Percentiles rank a stretch among this genome's conserved stretches.
These are phyloP conservation scores for Puccinia triticina DNA, from an alignment of 1,284 basidiomycete genomes.

Conservation along the genomic window DNA sequence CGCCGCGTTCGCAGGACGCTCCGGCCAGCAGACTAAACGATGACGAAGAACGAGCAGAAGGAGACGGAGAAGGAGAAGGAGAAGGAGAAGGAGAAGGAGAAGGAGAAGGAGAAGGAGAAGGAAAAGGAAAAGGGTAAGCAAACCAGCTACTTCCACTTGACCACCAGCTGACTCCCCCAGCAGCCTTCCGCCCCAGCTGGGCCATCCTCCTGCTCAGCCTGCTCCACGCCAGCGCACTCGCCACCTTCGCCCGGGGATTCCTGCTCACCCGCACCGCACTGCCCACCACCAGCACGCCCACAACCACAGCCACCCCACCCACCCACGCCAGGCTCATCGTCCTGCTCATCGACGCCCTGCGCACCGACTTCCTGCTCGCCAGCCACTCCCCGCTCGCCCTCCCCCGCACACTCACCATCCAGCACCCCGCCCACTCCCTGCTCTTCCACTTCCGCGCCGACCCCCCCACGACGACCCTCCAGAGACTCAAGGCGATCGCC, in stretches of 20 bases:
- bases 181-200: too few species aligned
- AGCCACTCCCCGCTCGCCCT: constrained; percentile 70
- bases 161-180: too few species aligned
- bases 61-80: too few species aligned
- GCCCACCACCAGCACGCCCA: neutral
- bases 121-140: too few species aligned
- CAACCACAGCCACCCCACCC: constrained; percentile 59
- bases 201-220: constrained; percentile 65
- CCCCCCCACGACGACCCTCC: constrained; percentile 92
- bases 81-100: too few species aligned
- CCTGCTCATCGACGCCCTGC: constrained; percentile 86
- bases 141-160: too few species aligned
- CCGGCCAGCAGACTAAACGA: too few species aligned
- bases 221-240: constrained; percentile 64
- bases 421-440: constrained; percentile 72
- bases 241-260: constrained; percentile 79
- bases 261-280: constrained; percentile 75
- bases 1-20: too few species aligned
- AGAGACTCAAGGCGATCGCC: constrained; percentile 91
- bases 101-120: too few species aligned
- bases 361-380: constrained; percentile 91
- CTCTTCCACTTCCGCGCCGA: constrained; percentile 88
- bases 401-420: constrained; percentile 71
- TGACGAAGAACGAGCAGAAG: too few species aligned
- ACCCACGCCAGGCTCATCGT: constrained; percentile 79